Conservation (phyloP, 352 stramenopile genomes). For the Phytophthora chlamydospora region DNA sequence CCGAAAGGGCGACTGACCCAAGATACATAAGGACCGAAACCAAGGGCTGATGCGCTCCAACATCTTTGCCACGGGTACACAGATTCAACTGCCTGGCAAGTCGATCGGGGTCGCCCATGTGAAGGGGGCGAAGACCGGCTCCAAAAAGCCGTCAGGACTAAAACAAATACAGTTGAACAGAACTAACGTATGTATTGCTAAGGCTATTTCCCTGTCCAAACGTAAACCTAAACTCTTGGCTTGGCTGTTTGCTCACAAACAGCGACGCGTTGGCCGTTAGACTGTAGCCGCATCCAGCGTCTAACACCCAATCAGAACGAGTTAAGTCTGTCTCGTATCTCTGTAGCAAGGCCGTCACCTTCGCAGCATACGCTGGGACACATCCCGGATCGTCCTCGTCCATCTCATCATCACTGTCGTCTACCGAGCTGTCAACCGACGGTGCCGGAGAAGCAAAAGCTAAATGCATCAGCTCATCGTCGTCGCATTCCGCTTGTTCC, state of each 20-base stretch:
- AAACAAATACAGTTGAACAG: conserved; percentile 10
- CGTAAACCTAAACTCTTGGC: conserved; percentile 16
- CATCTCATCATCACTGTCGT: no score
- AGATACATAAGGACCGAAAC: neutral
- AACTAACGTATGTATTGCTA: conserved; percentile 13
- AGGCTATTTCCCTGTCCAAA: conserved; percentile 16
- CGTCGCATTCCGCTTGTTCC: no score
- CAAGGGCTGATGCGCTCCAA: neutral
- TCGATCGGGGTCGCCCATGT: neutral
- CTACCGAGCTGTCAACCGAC: no score
- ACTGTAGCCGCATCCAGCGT: conserved; percentile 7
- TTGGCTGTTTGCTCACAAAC: conserved; percentile 7
- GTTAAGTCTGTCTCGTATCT: conserved; percentile 1
- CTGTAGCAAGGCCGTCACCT: no score
- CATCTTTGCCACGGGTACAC: conserved; percentile 2
- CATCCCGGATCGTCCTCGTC: no score
- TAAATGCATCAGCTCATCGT: no score
- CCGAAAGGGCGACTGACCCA: conserved; percentile 4
- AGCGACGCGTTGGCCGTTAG: conserved; percentile 3
- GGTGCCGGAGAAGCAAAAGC: no score
- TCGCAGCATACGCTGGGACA: no score
- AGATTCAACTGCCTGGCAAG: neutral
- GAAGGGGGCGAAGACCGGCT: neutral
- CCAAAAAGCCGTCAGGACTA: no score
- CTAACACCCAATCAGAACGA: conserved; percentile 9